These are phyloP conservation scores for Salix suchowensis DNA, from an alignment of 345 rosid genomes.

Conservation along the genomic window DNA sequence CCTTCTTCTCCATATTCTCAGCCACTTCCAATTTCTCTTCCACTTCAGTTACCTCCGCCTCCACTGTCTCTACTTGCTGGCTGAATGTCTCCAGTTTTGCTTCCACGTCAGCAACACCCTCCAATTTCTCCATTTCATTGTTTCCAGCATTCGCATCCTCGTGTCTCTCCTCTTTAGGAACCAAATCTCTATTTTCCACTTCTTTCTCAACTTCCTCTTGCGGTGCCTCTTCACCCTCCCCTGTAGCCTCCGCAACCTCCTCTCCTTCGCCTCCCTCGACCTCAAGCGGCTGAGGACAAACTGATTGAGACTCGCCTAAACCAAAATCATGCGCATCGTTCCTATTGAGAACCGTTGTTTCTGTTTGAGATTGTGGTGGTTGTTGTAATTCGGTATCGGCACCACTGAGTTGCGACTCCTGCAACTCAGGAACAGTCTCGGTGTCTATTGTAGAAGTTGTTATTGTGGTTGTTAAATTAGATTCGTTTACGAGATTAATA, in stretches of 20 bases:
- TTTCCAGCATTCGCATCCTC: background rate
- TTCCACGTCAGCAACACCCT: background rate
- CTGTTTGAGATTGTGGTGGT: conserved; percentile 3
- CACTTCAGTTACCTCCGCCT: conserved; percentile 5
- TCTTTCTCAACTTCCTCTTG: background rate
- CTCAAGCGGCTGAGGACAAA: conserved; percentile 7
- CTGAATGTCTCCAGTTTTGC: background rate
- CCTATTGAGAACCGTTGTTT: background rate
- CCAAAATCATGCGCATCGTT: conserved; percentile 7
- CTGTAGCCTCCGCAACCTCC: conserved; percentile 5
- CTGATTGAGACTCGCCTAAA: background rate
- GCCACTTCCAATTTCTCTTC: background rate
- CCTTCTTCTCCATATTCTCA: conserved; percentile 2
- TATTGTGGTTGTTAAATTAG: background rate
- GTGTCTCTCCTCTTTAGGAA: conserved; percentile 13
- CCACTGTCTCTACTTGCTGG: conserved; percentile 6
- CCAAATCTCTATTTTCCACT: background rate
- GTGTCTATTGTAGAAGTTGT: background rate
- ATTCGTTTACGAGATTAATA: conserved; percentile 15
- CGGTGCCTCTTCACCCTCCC: background rate
- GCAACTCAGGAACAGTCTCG: conserved; percentile 13
- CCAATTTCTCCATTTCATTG: background rate
- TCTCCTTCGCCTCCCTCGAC: conserved; percentile 11
- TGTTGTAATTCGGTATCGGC: conserved; percentile 9
- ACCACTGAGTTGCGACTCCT: background rate